These are phyloP conservation scores for Coemansia sp. DNA, from an alignment of 192 early-diverging fungal species.

Conservation along the genomic window DNA sequence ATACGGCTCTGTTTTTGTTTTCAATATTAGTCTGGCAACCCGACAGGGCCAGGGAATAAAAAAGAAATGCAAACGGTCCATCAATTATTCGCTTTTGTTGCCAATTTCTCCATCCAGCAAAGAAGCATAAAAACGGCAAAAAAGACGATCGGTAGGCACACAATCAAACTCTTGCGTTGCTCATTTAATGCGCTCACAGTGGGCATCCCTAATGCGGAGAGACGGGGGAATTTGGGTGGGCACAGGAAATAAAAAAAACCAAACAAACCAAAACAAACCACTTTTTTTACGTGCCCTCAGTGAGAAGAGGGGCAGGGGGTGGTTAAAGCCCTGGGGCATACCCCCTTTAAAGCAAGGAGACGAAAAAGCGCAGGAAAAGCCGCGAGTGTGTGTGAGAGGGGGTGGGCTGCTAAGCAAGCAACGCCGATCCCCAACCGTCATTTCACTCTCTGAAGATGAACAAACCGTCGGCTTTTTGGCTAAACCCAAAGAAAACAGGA, in stretches of 20 bases:
- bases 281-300: not conserved
- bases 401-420: not conserved
- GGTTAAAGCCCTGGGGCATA: not conserved
- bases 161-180: not conserved
- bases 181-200: constrained; percentile 1
- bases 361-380: not conserved
- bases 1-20: constrained; percentile 8
- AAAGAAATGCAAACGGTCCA: not conserved
- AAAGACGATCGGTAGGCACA: constrained; percentile 3
- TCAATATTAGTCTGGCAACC: not conserved
- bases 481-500: not conserved
- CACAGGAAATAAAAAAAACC: constrained; percentile 1
- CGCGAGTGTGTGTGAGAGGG: not conserved
- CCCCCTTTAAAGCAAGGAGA: not conserved
- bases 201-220: constrained; percentile 5
- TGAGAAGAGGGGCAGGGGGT: not conserved
- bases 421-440: not conserved
- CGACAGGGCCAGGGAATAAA: not conserved
- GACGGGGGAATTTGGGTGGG: not conserved
- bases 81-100: not conserved
- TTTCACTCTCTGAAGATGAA: not conserved
- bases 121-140: constrained; percentile 5
- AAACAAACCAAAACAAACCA: not conserved
- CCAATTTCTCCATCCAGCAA: constrained; percentile 2
- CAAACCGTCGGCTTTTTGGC: not conserved